Conservation (phyloP, 2,329 filamentous ascomycete species). For the Xylariaceae sp. region DNA sequence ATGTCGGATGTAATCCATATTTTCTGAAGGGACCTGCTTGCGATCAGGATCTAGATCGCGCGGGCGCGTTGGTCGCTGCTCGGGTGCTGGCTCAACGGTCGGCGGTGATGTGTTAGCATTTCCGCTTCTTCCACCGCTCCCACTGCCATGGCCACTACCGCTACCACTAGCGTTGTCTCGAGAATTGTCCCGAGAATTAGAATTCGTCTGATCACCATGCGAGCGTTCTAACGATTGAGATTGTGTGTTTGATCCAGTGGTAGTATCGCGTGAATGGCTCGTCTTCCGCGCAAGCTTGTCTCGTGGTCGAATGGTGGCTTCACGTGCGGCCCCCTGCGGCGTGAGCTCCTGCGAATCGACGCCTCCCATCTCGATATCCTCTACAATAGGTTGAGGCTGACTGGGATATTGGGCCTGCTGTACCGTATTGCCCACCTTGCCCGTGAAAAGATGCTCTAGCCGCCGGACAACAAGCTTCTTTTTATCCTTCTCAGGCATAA, state of each 20-base stretch:
- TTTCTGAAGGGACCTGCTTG: constrained; percentile 70
- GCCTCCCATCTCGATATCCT: constrained; percentile 28
- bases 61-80: constrained; percentile 74
- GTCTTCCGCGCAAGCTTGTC: constrained; percentile 34
- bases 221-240: constrained; percentile 38
- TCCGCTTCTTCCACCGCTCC: constrained; percentile 9
- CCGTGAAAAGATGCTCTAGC: constrained; percentile 78
- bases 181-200: constrained; percentile 40
- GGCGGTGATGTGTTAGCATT: constrained; percentile 37
- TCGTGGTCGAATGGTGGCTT: constrained; percentile 45
- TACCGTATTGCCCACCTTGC: constrained; percentile 48
- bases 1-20: constrained; percentile 75
- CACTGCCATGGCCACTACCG: constrained; percentile 6
- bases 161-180: constrained; percentile 21
- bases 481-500: constrained; percentile 68
- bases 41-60: constrained; percentile 75
- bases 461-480: constrained; percentile 73
- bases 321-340: constrained; percentile 37
- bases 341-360: constrained; percentile 5
- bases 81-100: constrained; percentile 40
- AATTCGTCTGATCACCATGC: constrained; percentile 43
- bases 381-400: constrained; percentile 23
- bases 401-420: constrained; percentile 32
- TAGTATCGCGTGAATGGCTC: constrained; percentile 39
- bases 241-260: constrained; percentile 38